phyloP scores from a whole-genome alignment of 2,329 filamentous ascomycete genomes.

The Verticillium tricorpus region DNA sequence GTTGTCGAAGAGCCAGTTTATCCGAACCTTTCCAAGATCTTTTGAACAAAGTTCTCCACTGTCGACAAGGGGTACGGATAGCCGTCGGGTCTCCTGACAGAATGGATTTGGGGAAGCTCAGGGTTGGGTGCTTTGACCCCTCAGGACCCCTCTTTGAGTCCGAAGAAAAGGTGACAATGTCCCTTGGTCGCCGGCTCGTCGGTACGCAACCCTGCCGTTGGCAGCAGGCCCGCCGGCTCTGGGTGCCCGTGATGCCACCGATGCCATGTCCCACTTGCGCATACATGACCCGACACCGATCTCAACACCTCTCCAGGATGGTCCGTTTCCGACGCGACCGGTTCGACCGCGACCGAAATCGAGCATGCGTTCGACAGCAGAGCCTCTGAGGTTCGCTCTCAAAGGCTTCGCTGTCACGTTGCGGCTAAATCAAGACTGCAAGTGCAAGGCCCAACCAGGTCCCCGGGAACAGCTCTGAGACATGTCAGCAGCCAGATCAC shows the following conservation, averaged over 20 bases:
- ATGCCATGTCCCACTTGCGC: neutral
- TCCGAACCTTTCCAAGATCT: neutral
- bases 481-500: neutral
- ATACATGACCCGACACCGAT: neutral
- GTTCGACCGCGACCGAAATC: too few relatives aligned
- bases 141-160: neutral
- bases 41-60: neutral
- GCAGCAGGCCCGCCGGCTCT: neutral
- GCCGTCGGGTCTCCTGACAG: neutral
- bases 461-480: conserved; percentile 2
- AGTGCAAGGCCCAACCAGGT: conserved; percentile 3
- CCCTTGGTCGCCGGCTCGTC: neutral
- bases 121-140: neutral
- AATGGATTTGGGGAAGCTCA: neutral
- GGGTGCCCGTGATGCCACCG: neutral
- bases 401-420: neutral
- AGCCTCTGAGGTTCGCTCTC: too few relatives aligned
- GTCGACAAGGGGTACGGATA: neutral
- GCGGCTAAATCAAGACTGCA: neutral
- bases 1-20: neutral
- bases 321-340: too few relatives aligned
- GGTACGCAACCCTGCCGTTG: neutral
- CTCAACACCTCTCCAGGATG: neutral
- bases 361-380: too few relatives aligned
- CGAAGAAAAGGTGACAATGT: neutral